Conservation (phyloP, 805 yeast species). For the Pichia paraexigua region DNA sequence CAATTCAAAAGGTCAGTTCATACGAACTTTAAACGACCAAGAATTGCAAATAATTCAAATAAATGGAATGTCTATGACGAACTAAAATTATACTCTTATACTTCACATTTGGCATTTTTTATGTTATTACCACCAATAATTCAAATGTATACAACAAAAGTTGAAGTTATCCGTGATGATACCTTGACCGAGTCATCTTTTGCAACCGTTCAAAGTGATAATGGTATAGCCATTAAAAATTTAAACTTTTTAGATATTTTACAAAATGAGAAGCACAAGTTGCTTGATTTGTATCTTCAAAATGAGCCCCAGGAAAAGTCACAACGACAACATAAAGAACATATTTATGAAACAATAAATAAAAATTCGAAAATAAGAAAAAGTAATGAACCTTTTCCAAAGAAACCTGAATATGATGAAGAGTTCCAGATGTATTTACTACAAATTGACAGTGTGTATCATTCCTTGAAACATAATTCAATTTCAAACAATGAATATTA, state of each 20-base stretch:
- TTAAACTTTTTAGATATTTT: conserved; percentile 4
- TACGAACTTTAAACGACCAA: conserved; percentile 7
- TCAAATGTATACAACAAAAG: conserved; percentile 22
- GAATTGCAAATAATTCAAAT: not conserved
- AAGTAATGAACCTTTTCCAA: not conserved
- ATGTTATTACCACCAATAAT: conserved; percentile 24
- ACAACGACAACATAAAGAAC: not conserved
- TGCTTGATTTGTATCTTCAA: not conserved
- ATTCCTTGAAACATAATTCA: not conserved
- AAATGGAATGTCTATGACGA: conserved; percentile 24
- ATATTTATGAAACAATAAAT: not conserved
- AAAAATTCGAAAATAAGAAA: no score
- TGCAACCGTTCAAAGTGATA: not conserved
- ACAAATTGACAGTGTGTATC: not conserved
- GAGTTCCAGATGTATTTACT: not conserved
- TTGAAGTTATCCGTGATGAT: conserved; percentile 25
- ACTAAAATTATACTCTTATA: conserved; percentile 23
- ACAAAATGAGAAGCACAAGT: not conserved
- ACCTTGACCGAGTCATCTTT: conserved; percentile 15
- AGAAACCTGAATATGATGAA: not conserved
- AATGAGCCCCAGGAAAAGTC: not conserved
- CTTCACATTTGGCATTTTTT: conserved; percentile 26
- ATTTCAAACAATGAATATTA: not conserved
- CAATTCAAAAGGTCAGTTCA: conserved; percentile 5
- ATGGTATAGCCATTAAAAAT: not conserved